A percentile compares a stretch with the other conserved stretches of the same genome.
Conservation (phyloP, 164 flowering plant species). For the Litsea cubeba region DNA sequence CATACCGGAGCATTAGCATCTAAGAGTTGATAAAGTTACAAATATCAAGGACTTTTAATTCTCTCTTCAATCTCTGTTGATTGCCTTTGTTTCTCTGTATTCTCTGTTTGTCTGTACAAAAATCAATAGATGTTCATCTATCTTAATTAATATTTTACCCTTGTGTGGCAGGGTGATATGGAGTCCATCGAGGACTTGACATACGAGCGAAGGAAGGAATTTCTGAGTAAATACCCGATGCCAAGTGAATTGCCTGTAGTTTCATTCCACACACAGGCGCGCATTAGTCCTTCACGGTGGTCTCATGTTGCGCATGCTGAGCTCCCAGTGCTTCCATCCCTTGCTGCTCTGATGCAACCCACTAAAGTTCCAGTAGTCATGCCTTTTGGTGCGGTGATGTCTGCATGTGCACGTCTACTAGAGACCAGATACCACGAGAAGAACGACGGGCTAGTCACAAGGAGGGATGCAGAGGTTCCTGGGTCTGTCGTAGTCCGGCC, state of each 20-base stretch:
- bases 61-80: too few relatives aligned
- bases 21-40: too few relatives aligned
- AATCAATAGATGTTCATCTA: too few relatives aligned
- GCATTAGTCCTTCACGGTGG: constrained; percentile 60
- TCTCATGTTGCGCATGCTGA: constrained; percentile 94
- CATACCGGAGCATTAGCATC: too few relatives aligned
- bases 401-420: constrained; percentile 88
- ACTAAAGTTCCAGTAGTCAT: constrained; percentile 77
- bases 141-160: background rate
- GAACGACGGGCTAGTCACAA: constrained; percentile 91
- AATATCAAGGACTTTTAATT: too few relatives aligned
- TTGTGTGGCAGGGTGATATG: constrained; percentile 70
- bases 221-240: constrained; percentile 55
- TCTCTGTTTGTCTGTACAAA: too few relatives aligned
- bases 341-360: constrained; percentile 28
- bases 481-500: constrained; percentile 87
- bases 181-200: constrained; percentile 90
- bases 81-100: too few relatives aligned
- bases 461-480: constrained; percentile 97
- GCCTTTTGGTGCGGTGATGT: constrained; percentile 93
- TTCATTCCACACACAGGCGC: constrained; percentile 83
- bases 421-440: constrained; percentile 79
- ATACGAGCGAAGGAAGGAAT: constrained; percentile 72
- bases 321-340: constrained; percentile 47
- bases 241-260: constrained; percentile 83